Percentiles rank a stretch among this genome's conserved stretches.
Conservation (phyloP, 345 rosid species). For the Bruguiera gymnorhiza region DNA sequence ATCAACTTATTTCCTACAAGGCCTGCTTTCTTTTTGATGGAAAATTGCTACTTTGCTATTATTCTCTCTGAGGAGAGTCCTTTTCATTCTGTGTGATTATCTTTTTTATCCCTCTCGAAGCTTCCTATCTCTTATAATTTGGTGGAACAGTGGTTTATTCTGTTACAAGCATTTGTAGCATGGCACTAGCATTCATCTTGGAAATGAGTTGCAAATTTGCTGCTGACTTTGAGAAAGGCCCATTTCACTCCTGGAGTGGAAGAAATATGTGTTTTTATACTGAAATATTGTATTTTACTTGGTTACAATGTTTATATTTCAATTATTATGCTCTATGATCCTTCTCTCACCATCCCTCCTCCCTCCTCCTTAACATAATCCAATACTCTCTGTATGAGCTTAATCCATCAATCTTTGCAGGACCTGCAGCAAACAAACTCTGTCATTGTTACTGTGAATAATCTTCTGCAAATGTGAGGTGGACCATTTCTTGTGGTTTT, state of each 20-base stretch:
- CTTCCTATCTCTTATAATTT: not conserved
- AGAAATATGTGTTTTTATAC: not conserved
- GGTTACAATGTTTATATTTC: no score
- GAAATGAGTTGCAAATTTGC: not conserved
- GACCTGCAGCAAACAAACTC: slow-evolving; percentile 96
- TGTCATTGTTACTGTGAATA: slow-evolving; percentile 84
- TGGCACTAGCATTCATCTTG: not conserved
- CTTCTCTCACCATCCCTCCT: no score
- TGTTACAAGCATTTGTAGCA: not conserved
- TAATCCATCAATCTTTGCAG: slow-evolving; percentile 44
- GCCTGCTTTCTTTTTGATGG: no score
- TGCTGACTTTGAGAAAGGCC: not conserved
- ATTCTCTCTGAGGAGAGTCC: no score
- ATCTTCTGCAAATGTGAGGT: slow-evolving; percentile 90
- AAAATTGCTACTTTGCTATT: no score
- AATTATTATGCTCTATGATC: no score
- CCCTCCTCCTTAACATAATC: no score
- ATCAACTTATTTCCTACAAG: no score
- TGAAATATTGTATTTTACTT: not conserved
- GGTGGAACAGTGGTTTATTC: not conserved
- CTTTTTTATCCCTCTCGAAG: not conserved
- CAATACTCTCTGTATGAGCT: not conserved
- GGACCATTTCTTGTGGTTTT: slow-evolving; percentile 3
- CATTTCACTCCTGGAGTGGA: not conserved
- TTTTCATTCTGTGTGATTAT: not conserved